Evolutionary conservation across 768 basidiomycete species (phyloP).

Genomic region (Tricholoma saponaceum): DNA sequence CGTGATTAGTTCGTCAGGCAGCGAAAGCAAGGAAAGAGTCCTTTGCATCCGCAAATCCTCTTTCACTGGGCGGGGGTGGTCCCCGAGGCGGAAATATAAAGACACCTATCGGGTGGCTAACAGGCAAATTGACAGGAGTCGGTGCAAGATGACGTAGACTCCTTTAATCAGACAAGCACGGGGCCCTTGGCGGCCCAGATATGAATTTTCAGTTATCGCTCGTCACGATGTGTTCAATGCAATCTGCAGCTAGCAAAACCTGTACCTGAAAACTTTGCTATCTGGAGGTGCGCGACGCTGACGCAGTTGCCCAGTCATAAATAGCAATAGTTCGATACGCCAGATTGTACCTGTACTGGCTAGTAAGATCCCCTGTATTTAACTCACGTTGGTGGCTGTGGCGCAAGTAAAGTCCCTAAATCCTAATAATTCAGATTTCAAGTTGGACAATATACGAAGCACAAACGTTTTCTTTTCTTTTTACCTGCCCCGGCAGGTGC

Average conservation of each 20-base stretch:
- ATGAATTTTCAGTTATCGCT: background rate
- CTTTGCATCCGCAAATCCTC: constrained; percentile 76
- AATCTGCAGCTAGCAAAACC: background rate
- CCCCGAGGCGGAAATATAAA: constrained; percentile 58
- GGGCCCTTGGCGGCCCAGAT: background rate
- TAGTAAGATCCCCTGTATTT: background rate
- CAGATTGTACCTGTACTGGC: too few relatives aligned
- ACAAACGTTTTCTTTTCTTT: constrained; percentile 77
- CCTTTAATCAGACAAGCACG: background rate
- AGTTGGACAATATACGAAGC: background rate
- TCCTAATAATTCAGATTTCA: constrained; percentile 4
- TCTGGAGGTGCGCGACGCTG: background rate
- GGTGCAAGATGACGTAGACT: constrained; percentile 38
- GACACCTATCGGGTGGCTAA: constrained; percentile 77
- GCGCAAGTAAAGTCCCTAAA: constrained; percentile 34
- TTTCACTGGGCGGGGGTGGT: constrained; percentile 61
- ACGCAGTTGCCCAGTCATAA: background rate
- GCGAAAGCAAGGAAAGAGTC: constrained; percentile 74
- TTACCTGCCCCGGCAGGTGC: constrained; percentile 50
- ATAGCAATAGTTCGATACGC: background rate
- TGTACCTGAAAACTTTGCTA: background rate
- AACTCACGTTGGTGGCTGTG: constrained; percentile 20
- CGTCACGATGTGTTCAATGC: background rate
- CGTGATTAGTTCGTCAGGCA: constrained; percentile 56
- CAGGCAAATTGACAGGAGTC: constrained; percentile 66